Conservation (phyloP, 768 basidiomycete species). For the Mycena vulgaris region DNA sequence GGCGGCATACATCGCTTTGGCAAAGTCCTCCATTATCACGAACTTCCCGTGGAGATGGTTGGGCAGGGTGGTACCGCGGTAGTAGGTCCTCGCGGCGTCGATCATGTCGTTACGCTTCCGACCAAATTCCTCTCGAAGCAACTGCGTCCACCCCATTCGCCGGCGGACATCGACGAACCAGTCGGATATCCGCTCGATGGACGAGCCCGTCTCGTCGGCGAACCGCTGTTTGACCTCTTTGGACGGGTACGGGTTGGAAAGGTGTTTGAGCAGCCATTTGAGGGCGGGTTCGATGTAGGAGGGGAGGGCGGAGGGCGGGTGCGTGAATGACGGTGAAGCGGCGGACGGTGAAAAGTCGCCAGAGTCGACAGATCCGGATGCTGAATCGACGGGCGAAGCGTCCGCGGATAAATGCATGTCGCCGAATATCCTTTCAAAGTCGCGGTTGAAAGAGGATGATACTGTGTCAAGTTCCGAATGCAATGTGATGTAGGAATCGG, state of each 20-base stretch:
- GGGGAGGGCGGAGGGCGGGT: conserved; percentile 30
- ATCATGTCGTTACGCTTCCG: conserved; percentile 54
- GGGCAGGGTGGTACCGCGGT: conserved; percentile 40
- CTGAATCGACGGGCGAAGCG: no score
- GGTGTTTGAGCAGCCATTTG: conserved; percentile 60
- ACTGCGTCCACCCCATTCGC: conserved; percentile 67
- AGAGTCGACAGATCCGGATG: no score
- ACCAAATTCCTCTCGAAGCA: conserved; percentile 52
- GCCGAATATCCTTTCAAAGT: conserved; percentile 36
- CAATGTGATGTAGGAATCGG: conserved; percentile 30
- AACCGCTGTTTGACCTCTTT: conserved; percentile 48
- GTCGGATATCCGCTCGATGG: conserved; percentile 51
- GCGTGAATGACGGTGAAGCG: no score
- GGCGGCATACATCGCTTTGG: conserved; percentile 48
- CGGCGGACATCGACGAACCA: conserved; percentile 68
- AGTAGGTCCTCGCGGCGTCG: conserved; percentile 56
- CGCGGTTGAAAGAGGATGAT: no score
- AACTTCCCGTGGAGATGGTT: conserved; percentile 42
- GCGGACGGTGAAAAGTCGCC: no score
- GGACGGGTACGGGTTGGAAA: conserved; percentile 69
- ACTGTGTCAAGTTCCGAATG: no score
- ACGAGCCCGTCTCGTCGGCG: conserved; percentile 41
- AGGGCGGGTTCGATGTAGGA: conserved; percentile 51
- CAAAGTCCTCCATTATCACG: conserved; percentile 43
- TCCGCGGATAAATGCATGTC: no score